Conservation (phyloP, 1,139 yeast species). For the Taphrina sp. region DNA sequence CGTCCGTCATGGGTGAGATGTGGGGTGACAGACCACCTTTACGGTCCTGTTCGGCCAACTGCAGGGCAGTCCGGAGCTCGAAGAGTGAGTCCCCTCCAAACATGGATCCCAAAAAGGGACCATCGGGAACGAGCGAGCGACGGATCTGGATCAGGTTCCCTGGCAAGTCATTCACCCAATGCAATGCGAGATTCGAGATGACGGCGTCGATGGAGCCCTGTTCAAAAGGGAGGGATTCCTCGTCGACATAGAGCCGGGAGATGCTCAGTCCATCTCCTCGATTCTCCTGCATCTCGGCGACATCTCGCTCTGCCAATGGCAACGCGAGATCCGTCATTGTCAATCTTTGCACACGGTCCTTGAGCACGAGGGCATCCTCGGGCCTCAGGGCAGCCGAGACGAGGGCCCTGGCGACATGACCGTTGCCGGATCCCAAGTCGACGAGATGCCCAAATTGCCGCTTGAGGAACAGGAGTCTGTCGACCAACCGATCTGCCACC, state of each 20-base stretch:
- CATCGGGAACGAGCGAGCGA: constrained; percentile 71
- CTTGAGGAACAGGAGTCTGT: constrained; percentile 64
- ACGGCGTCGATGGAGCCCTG: constrained; percentile 65
- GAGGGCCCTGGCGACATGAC: constrained; percentile 53
- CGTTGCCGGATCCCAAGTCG: constrained; percentile 74
- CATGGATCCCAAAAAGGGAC: constrained; percentile 78
- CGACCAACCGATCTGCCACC: constrained; percentile 69
- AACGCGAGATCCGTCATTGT: constrained; percentile 68
- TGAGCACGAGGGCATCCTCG: constrained; percentile 54
- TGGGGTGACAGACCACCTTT: constrained; percentile 78
- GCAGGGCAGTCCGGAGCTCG: constrained; percentile 75
- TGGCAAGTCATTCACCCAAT: constrained; percentile 86
- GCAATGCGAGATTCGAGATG: constrained; percentile 68
- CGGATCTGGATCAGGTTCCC: constrained; percentile 58
- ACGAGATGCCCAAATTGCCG: constrained; percentile 60
- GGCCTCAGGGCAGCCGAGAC: constrained; percentile 40
- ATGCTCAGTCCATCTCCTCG: no score
- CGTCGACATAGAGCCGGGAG: constrained; percentile 61
- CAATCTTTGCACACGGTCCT: constrained; percentile 56
- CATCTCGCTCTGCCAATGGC: constrained; percentile 56
- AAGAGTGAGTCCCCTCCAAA: constrained; percentile 82
- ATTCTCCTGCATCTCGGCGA: constrained; percentile 39
- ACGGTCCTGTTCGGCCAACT: constrained; percentile 77
- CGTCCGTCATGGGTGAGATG: constrained; percentile 75
- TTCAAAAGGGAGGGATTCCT: constrained; percentile 49